phyloP scores from a whole-genome alignment of 306 rosid genomes.

The Amphicarpaea edgeworthii region DNA sequence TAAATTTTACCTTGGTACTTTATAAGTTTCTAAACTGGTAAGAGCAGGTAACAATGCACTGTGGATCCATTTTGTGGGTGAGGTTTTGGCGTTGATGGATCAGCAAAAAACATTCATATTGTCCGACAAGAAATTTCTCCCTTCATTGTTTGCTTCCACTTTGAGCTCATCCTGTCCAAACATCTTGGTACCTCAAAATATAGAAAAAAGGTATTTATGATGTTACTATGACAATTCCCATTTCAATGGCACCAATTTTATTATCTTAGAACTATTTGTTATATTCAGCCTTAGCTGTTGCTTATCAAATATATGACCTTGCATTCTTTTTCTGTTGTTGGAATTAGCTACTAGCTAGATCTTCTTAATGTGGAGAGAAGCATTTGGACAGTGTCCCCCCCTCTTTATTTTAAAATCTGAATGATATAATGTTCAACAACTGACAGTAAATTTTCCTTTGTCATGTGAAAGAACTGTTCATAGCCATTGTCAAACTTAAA shows the following conservation, averaged over 20 bases:
- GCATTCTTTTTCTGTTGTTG: slow-evolving; percentile 14
- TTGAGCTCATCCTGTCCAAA: slow-evolving; percentile 60
- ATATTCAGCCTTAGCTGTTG: slow-evolving; percentile 34
- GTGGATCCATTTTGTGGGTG: slow-evolving; percentile 74
- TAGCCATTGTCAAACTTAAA: not conserved
- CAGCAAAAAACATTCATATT: slow-evolving; percentile 81
- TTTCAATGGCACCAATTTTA: not conserved
- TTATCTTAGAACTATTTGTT: slow-evolving; percentile 9
- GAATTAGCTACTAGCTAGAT: not conserved
- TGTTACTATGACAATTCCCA: slow-evolving; percentile 26
- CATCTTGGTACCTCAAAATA: slow-evolving; percentile 64
- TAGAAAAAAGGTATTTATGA: slow-evolving; percentile 70
- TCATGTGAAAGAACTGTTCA: not conserved
- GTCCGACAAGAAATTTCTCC: slow-evolving; percentile 77
- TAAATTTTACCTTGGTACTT: slow-evolving; percentile 22
- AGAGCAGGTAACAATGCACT: slow-evolving; percentile 69
- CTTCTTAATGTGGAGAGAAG: not conserved
- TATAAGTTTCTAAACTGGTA: slow-evolving; percentile 36
- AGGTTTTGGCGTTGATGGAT: slow-evolving; percentile 65
- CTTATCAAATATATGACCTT: slow-evolving; percentile 16
- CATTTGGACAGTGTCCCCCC: not conserved
- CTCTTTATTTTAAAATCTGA: not conserved
- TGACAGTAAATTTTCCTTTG: not conserved
- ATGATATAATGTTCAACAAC: not conserved
- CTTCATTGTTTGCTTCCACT: slow-evolving; percentile 72